Conservation (phyloP, 2,329 filamentous ascomycete genomes). For the Bipolaris bicolor region DNA sequence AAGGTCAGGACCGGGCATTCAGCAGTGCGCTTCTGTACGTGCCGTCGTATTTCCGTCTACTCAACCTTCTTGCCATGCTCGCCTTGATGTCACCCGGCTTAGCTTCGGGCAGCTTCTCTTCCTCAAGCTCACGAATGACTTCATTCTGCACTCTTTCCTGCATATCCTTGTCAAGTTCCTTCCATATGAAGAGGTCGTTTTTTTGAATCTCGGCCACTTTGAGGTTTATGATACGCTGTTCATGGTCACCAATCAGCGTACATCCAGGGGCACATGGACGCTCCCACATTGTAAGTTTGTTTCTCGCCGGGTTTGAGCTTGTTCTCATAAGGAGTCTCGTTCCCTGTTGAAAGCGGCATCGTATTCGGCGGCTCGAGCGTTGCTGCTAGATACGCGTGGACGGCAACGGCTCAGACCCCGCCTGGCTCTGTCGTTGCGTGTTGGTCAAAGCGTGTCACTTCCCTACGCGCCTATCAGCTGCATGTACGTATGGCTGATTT, state of each 20-base stretch:
- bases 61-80: neutral
- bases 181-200: neutral
- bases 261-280: neutral
- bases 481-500: neutral
- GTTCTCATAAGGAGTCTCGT: neutral
- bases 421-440: constrained; percentile 3
- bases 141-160: neutral
- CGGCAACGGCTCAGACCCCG: neutral
- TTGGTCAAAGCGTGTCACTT: neutral
- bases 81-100: neutral
- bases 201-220: neutral
- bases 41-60: neutral
- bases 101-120: neutral
- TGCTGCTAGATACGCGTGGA: neutral
- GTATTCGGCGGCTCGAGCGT: neutral
- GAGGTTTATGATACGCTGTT: neutral
- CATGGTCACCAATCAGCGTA: neutral
- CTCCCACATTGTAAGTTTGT: neutral
- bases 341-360: neutral
- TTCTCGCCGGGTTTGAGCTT: neutral
- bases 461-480: neutral
- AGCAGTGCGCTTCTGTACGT: neutral
- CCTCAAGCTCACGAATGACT: neutral
- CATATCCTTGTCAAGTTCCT: neutral
- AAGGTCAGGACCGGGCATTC: neutral